Evolutionary conservation across 192 early-diverging fungal species (phyloP), one percentile per base, ranked within the genome.

Genomic region (Backusella mclennaniae): DNA sequence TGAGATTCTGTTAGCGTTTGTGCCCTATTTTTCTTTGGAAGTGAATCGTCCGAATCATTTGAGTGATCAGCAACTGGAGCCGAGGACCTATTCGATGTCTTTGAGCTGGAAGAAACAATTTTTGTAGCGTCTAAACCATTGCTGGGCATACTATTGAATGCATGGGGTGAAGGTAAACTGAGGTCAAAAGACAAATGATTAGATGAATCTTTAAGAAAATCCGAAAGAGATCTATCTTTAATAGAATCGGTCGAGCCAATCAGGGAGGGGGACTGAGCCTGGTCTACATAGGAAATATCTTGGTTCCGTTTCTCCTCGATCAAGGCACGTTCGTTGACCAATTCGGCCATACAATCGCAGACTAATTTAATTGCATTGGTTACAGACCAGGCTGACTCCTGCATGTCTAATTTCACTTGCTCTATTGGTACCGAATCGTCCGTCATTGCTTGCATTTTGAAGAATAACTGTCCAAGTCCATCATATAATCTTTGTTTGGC

Each of bases 361-460:
- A 73, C 39, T 33, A 35, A 53, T 63, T 72, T 26, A 66, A 77
- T 77, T 41, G 70, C 69, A 41, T 77, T n/a, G 6, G 53, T 77
- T 19, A 66, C 63, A 35, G 15, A n/a, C 6, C 39, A 66, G 15
- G 35, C 76, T 17, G 53, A 41, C 17, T 66, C 39, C 17, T 66
- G 36, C 31, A 72, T 35, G 26, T 67, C 72, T 66, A 23, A 26
- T 12, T 68, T 46, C 11, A 49, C 23, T 4, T 17, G 59, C 0
- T 69, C 46, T 39, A 68, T 26, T 26, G 53, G 11, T 44, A 66
- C 44, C 6, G 26, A 23, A n/a, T 79, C 73, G 26, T 75, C 39
- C 35, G 78, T 79, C 73, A 79, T 42, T 12, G n/a, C 42, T 29
- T 79, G 78, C 44, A 79, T 42, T 14, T 79, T 42, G 39, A 31